Base-by-base conservation (phyloP, 768 basidiomycete genomes). In the Myochromella boudieri region DNA sequence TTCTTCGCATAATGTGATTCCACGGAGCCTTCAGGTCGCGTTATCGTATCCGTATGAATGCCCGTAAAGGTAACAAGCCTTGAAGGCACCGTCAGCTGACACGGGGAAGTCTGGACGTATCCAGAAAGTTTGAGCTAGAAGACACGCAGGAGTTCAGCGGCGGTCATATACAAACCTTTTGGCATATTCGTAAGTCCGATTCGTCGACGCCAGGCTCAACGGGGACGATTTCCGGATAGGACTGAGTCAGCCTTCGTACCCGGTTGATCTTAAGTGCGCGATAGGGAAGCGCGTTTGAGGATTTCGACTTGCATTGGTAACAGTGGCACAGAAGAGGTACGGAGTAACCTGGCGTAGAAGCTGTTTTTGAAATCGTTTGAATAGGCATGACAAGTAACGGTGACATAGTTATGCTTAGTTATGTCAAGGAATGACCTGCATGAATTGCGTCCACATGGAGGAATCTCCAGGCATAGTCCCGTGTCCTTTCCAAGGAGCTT, bases 401-500 rank as follows among this genome's bases (percentile, higher is more conserved):
- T n/a, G n/a, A n/a, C n/a, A n/a, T n/a, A n/a, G n/a, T n/a, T n/a
- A n/a, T n/a, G n/a, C n/a, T n/a, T n/a, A n/a, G n/a, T n/a, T n/a
- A n/a, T n/a, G n/a, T n/a, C n/a, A n/a, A n/a, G n/a, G n/a, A n/a
- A n/a, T n/a, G n/a, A n/a, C n/a, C n/a, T n/a, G n/a, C n/a, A n/a
- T n/a, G n/a, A n/a, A n/a, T n/a, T n/a, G n/a, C n/a, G n/a, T n/a
- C n/a, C n/a, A n/a, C n/a, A n/a, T n/a, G n/a, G n/a, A n/a, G n/a
- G 22, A 8, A 48, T 48, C 17, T 50, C n/a, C 39, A 29, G n/a
- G 20, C 39, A 26, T 24, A 32, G 42, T 47, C 46, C 27, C 50
- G 36, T 47, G 50, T 12, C 38, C 38, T 26, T 22, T 20, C 27
- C 11, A 21, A 8, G 8, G 4, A 18, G 39, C 21, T 38, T 36